phyloP scores from a whole-genome alignment of 2,329 filamentous ascomycete species.

The Biscogniauxia sp. region DNA sequence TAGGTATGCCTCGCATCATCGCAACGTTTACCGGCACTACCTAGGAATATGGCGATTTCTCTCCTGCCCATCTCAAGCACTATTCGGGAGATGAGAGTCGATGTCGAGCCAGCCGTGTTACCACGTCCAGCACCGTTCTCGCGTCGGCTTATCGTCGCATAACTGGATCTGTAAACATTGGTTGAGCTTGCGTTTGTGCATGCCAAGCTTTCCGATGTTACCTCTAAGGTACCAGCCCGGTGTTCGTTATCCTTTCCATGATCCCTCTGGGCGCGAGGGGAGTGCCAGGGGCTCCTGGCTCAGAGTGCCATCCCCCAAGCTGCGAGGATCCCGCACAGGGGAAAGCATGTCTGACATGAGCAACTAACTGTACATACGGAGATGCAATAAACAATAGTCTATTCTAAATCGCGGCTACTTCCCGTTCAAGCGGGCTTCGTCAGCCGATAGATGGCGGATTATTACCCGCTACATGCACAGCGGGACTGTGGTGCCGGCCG shows the following conservation, averaged over 20 bases:
- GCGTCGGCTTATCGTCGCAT: background rate
- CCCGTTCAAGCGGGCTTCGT: background rate
- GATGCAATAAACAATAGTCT: background rate
- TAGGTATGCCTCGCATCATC: background rate
- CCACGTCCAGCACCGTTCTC: background rate
- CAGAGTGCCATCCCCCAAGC: background rate
- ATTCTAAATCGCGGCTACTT: background rate
- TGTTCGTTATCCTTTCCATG: background rate
- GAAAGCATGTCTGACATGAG: background rate
- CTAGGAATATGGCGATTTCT: background rate
- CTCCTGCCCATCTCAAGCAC: background rate
- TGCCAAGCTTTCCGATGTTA: slow-evolving; percentile 3
- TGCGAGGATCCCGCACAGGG: background rate
- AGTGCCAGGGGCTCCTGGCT: background rate
- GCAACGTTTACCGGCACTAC: background rate
- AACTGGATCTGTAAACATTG: background rate
- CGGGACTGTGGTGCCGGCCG: background rate
- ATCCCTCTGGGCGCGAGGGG: background rate
- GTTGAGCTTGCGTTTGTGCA: slow-evolving; percentile 1
- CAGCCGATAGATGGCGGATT: background rate
- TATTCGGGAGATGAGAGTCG: background rate
- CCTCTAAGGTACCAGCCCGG: background rate
- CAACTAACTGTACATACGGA: background rate
- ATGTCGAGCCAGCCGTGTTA: background rate
- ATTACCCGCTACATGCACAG: background rate